Base-by-base conservation (phyloP, 2,329 filamentous ascomycete species). In the Colletotrichum tofieldiae region DNA sequence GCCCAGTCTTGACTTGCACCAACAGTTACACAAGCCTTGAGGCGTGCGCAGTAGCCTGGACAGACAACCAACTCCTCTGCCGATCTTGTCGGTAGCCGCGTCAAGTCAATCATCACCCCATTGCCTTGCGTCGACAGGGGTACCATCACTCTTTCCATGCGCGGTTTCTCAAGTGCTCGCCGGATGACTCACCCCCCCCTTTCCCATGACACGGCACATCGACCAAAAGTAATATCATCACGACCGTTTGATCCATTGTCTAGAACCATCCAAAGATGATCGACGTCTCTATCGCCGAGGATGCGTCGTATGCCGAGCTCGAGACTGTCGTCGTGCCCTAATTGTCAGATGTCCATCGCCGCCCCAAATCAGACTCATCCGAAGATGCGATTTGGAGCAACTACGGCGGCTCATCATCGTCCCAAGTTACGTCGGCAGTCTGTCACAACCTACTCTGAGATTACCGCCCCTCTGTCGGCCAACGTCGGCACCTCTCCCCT, bases 121-220 rank as follows among this genome's bases (percentile, higher is more conserved):
- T 32, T 14, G 12, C 35, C 43, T 9, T 43, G 23, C 35, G 4
- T 37, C 18, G 43, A 72, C 52, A 52, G 59, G 55, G 67, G 63
- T 59, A 52, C 41, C 55, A 37, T 56, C n/a, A 7, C 16, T 47
- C 23, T 43, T 54, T 37, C 23, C 32, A 54, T 47, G 66, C 51
- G 45, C 45, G 5, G 56, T 23, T 60, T 63, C 55, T 47, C 51
- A 37, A 52, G 16, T 52, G 16, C 63, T 59, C 41, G n/a, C 65
- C 69, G 51, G 56, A 58, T 72, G 69, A 72, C 65, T 72, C 65
- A 72, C 37, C 35, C 37, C n/a, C n/a, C 16, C 47, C 29, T 32
- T 32, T 37, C 63, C 45, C 47, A 65, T 59, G 61, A n/a, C 47
- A 61, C 41, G 62, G 41, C 47, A 67, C 45, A 23, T 39, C 20